Base-by-base conservation (phyloP, 305 asterid genomes). In the Fraxinus dipetala region DNA sequence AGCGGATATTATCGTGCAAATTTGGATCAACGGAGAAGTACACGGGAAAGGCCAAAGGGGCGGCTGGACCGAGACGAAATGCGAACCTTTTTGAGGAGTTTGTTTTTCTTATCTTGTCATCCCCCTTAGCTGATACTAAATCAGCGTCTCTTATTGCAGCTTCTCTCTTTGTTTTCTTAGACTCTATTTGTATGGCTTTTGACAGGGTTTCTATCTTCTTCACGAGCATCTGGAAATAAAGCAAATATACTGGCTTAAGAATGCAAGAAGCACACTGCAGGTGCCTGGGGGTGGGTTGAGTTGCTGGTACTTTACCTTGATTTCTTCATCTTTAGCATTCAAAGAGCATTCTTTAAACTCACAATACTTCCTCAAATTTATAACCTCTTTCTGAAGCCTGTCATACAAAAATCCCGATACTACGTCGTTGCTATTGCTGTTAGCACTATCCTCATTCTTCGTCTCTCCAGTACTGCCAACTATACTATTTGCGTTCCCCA, bases 321-420 rank as follows among this genome's bases (percentile, higher is more conserved):
- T 91, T 77, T 93, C 97, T 81, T 93, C 98, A 20, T 93, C 95
- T 90, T 91, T 92, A 28, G 93, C 84, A 54, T 76, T 87, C 87
- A 94, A 84, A 78, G 79, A 85, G 24, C 51, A 65, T 0, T 89
- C 95, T 87, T 93, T 94, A 80, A 84, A 72, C 56, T 91, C 93
- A 77, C 91, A 89, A 76, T 81, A 65, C 82, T 92, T 95, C 87
- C 95, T 94, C 88, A 94, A 84, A 54, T 67, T 84, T 70, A 91
- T 82, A 79, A 95, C 95, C 88, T 95, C 99, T 88, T 87, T 95
- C 90, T 95, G 98, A 75, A 94, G 97, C 85, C 89, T 86, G 85
- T 95, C 99, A 38, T 94, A 95, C 80, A 95, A 67, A 83, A 91
- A 88, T 51, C 98, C 98, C 0, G 99, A 92, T 28, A 94, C 98